Evolutionary conservation across 129 eudicot genomes (phyloP), one percentile per base, ranked within the genome.

Genomic region (Escallonia rubra): DNA sequence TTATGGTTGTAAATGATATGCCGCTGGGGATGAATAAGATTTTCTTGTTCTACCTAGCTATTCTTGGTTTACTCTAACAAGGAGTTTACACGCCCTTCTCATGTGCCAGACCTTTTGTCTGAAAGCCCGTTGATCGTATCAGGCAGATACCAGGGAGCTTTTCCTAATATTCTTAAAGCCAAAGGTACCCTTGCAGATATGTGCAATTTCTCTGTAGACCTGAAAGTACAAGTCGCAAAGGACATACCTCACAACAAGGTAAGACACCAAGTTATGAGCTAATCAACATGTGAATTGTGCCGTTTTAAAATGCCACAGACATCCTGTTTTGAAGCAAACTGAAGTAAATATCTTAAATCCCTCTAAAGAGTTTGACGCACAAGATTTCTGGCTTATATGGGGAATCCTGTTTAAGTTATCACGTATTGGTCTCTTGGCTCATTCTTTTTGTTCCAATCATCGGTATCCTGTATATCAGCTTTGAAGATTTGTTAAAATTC

Each of bases 201-300:
- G 87, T 84, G 79, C 70, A 72, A 71, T 53, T 82, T 82, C 74
- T 49, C 83, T n/a, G 59, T 82, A 61, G 90, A 89, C 50, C 74
- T 93, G 73, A 69, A 78, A 52, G 88, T 84, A 53, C 83, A 80
- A 46, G 85, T 77, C 59, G 77, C 88, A 8, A 78, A 84, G 70
- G 96, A 82, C 66, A 82, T 82, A 55, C 95, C 91, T 61, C 85
- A 89, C 71, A 76, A 80, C 53, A 84, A 73, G 95, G 95, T 93
- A 71, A 56, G 61, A 16, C 57, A 46, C 8, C 57, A 8, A 47
- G 63, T 16, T 73, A 34, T 45, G 10, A 12, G 12, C 12, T 43
- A n/a, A 47, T 45, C 16, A 43, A 49, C 10, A 43, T 45, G 59
- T 72, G 64, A 59, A 40, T 42, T 70, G 9, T 50, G 12, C 12